Percentiles rank a stretch among this genome's conserved stretches.
These are phyloP conservation scores for Fusarium pseudoanthophilum DNA, from an alignment of 2,329 filamentous ascomycete species.

Conservation along the genomic window DNA sequence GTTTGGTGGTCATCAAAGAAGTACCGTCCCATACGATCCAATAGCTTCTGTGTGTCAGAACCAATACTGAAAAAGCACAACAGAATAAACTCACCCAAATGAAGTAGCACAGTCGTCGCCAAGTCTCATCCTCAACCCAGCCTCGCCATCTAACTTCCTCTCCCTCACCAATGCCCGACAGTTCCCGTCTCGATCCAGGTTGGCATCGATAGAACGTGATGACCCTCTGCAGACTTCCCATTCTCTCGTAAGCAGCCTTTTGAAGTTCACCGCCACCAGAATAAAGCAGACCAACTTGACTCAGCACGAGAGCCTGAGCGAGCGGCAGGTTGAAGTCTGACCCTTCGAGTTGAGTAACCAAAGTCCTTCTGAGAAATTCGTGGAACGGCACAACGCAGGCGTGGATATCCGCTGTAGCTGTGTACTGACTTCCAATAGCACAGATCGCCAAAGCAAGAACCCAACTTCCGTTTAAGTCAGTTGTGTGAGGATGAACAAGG, in stretches of 20 bases:
- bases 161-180: too few species aligned
- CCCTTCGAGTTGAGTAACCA: conserved; percentile 4
- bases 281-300: conserved; percentile 18
- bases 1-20: conserved; percentile 1
- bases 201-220: background rate
- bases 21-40: conserved; percentile 11
- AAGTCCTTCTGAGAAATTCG: conserved; percentile 37
- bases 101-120: conserved; percentile 19
- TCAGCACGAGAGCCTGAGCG: conserved; percentile 27
- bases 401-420: conserved; percentile 33
- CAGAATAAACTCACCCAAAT: background rate
- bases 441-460: conserved; percentile 37
- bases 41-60: background rate
- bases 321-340: background rate
- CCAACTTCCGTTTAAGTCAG: conserved; percentile 30
- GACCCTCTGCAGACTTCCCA: background rate
- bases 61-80: fast-evolving
- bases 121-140: conserved; percentile 8
- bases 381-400: conserved; percentile 38
- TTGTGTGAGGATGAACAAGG: conserved; percentile 40
- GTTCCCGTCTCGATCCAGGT: fast-evolving
- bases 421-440: conserved; percentile 42
- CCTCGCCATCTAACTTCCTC: background rate
- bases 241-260: background rate
- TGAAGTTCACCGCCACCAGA: background rate